Evolutionary conservation across 177 flowering plant species (phyloP), one percentile per base, ranked within the genome.

Genomic region (Vitis hybrid): DNA sequence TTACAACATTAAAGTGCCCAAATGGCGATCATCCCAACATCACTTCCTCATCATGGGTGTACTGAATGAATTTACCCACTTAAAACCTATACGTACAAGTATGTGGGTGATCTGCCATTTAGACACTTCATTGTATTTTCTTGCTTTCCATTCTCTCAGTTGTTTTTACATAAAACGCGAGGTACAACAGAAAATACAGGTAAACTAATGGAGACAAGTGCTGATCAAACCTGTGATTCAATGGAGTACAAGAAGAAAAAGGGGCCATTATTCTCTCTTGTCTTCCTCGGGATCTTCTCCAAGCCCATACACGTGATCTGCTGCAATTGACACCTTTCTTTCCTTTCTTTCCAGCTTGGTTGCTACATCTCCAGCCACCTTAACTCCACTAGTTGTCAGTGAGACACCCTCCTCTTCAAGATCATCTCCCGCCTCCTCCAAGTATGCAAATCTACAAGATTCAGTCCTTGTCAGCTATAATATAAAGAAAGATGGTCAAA

Each of bases 271-370:
- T 58, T 78, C 88, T 76, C 85, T 75, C 77, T 87, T 87, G 69
- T 88, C 89, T 72, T 88, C 90, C 71, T 81, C 87, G 5, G 80
- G 78, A 61, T 76, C 90, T 70, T 85, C 90, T 11, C 82, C 80
- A 1, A 78, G 73, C 55, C 87, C 89, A 74, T 80, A 84, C 17
- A 79, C 84, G 63, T 75, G 87, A 79, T 83, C 85, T 30, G 79
- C 67, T 63, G 82, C 62, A 53, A 66, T 70, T 5, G 84, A 70
- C 5, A 59, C 68, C 66, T 83, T 85, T 67, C 85, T 79, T 12
- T 84, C 86, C 74, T 81, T 86, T 58, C 82, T 76, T 68, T 81
- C 85, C 56, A 77, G 64, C 67, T 72, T 80, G 66, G 63, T 64
- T 62, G 77, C 75, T 58, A 69, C 20, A 41, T 84, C 84, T 18